Evolutionary conservation across 2,329 filamentous ascomycete species (phyloP), one percentile per base, ranked within the genome.

Genomic region (Penicillium brasilianum): DNA sequence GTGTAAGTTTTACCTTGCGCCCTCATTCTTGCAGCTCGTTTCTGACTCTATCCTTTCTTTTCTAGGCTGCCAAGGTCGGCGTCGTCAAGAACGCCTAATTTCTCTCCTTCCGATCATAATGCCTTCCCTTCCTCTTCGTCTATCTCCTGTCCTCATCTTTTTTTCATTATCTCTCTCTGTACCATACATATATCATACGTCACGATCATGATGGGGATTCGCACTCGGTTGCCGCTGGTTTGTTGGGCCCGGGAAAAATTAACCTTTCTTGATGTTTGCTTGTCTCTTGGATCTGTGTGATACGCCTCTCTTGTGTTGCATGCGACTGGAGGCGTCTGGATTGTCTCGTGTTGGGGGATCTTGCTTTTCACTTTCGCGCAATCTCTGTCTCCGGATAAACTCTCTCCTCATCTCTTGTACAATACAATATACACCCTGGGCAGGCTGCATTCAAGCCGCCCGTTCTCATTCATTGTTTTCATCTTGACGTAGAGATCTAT

Each of bases 61-160:
- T 61, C 32, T 59, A 82, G 79, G 92, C 94, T 66, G 92, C 94
- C 75, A 97, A 98, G 86, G 94, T 98, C 66, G 93, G 94, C 74
- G 93, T 97, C 60, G 93, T 96, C 67, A 96, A 95, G 86, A 96
- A 95, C 82, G 71, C 74, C 56, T 83, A 77, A 76, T 66, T 56
- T 36, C 10, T 22, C 32, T 28, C 44, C 34, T 34, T 55, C 36
- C 28, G 20, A 46, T 39, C 55, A 59, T 57, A 64, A 59, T 58
- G 53, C 61, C 56, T 36, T 44, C 1, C 25, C 28, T 57, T 59
- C 49, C 36, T 53, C 36, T 53, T 37, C 49, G 3, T 44, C 20
- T 57, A 60, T 20, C 57, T 61, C 44, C 37, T 54, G 57, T 48
- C 50, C 53, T 57, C 49, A 20, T 56, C 48, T 54, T 64, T 55